Conservation (phyloP, 495 filamentous ascomycete genomes). For the Lasiosphaeriaceae sp. region DNA sequence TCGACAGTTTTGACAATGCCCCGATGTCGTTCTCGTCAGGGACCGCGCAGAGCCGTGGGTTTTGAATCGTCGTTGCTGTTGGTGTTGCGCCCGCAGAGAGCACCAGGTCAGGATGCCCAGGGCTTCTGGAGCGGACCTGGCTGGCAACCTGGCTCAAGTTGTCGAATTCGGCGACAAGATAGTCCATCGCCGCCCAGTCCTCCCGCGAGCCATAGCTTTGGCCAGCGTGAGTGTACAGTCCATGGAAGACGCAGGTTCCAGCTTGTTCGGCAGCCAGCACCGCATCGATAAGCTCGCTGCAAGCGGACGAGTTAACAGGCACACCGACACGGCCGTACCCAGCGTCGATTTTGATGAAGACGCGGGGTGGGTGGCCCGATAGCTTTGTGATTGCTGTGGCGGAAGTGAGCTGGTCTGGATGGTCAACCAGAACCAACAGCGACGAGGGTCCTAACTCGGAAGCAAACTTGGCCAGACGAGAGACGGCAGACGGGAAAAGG, state of each 20-base stretch:
- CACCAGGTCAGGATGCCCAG: conserved; percentile 37
- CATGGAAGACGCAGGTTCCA: conserved; percentile 48
- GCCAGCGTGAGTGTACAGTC: conserved; percentile 77
- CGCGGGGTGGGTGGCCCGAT: conserved; percentile 41
- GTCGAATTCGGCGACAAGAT: conserved; percentile 59
- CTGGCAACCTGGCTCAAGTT: conserved; percentile 33
- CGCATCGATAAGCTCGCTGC: conserved; percentile 48
- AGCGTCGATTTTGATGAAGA: conserved; percentile 78
- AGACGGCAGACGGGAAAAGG: conserved; percentile 56
- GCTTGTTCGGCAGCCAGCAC: conserved; percentile 38
- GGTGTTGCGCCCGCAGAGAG: conserved; percentile 81
- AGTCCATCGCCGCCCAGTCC: conserved; percentile 50
- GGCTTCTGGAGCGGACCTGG: conserved; percentile 7
- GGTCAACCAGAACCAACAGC: conserved; percentile 69
- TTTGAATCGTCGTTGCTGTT: conserved; percentile 59
- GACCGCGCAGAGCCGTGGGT: conserved; percentile 19
- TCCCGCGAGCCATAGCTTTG: conserved; percentile 60
- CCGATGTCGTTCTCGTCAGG: not conserved
- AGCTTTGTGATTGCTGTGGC: conserved; percentile 36
- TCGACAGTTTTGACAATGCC: conserved; percentile 5
- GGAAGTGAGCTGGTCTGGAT: conserved; percentile 55
- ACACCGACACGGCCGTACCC: conserved; percentile 75
- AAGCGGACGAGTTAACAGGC: conserved; percentile 44
- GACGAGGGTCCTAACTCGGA: conserved; percentile 46
- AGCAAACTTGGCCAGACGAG: conserved; percentile 53